Conservation (phyloP, 768 basidiomycete genomes). For the Boletus eberwhitei region DNA sequence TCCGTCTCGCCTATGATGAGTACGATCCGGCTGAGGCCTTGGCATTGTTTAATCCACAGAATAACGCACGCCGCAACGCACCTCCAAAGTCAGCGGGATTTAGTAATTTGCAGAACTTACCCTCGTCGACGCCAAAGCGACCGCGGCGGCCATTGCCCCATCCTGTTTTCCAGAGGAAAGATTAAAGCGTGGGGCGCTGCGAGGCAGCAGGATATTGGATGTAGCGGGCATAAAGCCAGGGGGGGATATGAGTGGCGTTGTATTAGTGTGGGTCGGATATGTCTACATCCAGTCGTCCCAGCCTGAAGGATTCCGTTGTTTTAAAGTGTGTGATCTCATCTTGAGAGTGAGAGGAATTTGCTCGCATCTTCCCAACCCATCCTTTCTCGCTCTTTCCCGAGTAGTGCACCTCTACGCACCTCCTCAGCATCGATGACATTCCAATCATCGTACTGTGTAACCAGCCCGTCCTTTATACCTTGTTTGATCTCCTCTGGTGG, state of each 20-base stretch:
- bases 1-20: slow-evolving; percentile 7
- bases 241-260: neutral
- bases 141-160: slow-evolving; percentile 30
- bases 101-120: slow-evolving; percentile 27
- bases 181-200: slow-evolving; percentile 4
- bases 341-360: slow-evolving; percentile 24
- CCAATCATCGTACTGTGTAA: slow-evolving; percentile 75
- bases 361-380: slow-evolving; percentile 65
- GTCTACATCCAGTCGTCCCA: slow-evolving; percentile 2
- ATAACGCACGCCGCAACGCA: slow-evolving; percentile 21
- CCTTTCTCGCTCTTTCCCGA: slow-evolving; percentile 73
- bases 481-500: slow-evolving; percentile 47
- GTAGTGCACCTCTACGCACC: slow-evolving; percentile 47
- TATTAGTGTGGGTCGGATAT: slow-evolving; percentile 9
- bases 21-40: neutral
- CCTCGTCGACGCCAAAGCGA: slow-evolving; percentile 19
- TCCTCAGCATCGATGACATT: slow-evolving; percentile 72
- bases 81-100: slow-evolving; percentile 21
- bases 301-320: neutral
- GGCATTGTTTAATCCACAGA: slow-evolving; percentile 13
- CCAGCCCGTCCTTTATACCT: slow-evolving; percentile 38
- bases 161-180: slow-evolving; percentile 25
- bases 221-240: neutral
- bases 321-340: slow-evolving; percentile 6
- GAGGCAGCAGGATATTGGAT: neutral